Percentiles rank a stretch among this genome's conserved stretches.
phyloP scores from a whole-genome alignment of 306 rosid genomes.

The Geum urbanum region DNA sequence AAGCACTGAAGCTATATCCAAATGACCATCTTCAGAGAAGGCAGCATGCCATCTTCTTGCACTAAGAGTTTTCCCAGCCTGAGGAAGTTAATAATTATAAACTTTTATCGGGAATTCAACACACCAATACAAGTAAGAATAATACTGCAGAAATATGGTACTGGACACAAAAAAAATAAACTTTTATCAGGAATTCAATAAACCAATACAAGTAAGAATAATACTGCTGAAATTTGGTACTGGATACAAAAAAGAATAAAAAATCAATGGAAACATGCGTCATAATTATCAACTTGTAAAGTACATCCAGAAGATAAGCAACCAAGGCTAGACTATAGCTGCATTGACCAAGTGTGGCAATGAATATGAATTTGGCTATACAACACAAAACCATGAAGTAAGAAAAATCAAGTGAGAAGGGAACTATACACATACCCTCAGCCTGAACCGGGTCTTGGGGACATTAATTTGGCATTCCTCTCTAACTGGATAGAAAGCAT shows the following conservation, averaged over 20 bases:
- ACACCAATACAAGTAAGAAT: neutral
- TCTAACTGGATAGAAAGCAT: constrained; percentile 45
- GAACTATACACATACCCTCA: constrained; percentile 51
- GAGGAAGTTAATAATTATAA: constrained; percentile 27
- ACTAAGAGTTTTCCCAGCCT: constrained; percentile 95
- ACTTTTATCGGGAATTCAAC: neutral
- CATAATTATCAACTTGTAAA: neutral
- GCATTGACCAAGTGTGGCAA: neutral
- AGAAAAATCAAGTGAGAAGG: constrained; percentile 7
- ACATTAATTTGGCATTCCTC: constrained; percentile 42
- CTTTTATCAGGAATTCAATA: neutral
- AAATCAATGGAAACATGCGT: constrained; percentile 1
- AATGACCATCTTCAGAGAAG: constrained; percentile 71
- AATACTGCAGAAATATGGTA: neutral
- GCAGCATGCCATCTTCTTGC: constrained; percentile 85
- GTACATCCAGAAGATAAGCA: neutral
- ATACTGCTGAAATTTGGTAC: neutral
- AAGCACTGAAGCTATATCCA: constrained; percentile 80
- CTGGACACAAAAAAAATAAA: neutral
- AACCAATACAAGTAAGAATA: neutral
- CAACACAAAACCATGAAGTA: neutral
- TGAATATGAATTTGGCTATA: neutral
- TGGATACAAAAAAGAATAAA: neutral
- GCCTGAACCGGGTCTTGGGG: constrained; percentile 70
- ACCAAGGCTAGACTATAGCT: neutral